These are phyloP conservation scores for Camelina hispida DNA, from an alignment of 345 rosid genomes.

Conservation along the genomic window DNA sequence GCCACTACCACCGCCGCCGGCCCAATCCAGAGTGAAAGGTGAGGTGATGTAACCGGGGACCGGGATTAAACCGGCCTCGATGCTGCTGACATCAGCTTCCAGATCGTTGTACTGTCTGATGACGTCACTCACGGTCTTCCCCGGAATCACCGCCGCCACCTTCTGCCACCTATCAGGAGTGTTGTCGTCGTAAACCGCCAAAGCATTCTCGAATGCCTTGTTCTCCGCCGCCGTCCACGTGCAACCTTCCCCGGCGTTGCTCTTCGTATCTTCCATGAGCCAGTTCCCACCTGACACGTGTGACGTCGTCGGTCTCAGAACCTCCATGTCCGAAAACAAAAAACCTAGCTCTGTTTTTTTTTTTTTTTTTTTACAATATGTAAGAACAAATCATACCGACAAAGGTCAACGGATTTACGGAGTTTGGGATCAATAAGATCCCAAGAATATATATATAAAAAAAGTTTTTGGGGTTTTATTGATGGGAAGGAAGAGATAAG, in stretches of 20 bases:
- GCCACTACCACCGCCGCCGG: neutral
- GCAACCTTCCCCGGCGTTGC: constrained; percentile 45
- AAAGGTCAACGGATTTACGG: neutral
- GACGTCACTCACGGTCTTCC: constrained; percentile 86
- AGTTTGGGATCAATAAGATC: constrained; percentile 19
- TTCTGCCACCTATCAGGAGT: constrained; percentile 85
- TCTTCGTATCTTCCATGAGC: constrained; percentile 60
- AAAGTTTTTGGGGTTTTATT: neutral
- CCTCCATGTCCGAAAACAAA: constrained; percentile 57
- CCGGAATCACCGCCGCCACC: constrained; percentile 84
- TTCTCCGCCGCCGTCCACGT: constrained; percentile 86
- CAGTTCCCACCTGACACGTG: constrained; percentile 58
- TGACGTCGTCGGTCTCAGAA: constrained; percentile 60
- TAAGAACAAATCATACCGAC: constrained; percentile 28
- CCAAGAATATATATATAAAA: neutral
- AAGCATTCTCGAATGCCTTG: constrained; percentile 84
- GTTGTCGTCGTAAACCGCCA: constrained; percentile 78
- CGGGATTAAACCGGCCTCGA: constrained; percentile 85
- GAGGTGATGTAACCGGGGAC: constrained; percentile 67
- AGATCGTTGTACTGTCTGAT: constrained; percentile 76
- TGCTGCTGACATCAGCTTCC: constrained; percentile 80
- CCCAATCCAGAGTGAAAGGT: constrained; percentile 78
- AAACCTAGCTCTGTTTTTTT: constrained; percentile 22
- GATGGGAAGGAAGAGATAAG: constrained; percentile 23
- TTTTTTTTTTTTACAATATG: neutral